Evolutionary conservation across 140 eudicot species (phyloP).

Genomic region (Erigeron philadelphicus): DNA sequence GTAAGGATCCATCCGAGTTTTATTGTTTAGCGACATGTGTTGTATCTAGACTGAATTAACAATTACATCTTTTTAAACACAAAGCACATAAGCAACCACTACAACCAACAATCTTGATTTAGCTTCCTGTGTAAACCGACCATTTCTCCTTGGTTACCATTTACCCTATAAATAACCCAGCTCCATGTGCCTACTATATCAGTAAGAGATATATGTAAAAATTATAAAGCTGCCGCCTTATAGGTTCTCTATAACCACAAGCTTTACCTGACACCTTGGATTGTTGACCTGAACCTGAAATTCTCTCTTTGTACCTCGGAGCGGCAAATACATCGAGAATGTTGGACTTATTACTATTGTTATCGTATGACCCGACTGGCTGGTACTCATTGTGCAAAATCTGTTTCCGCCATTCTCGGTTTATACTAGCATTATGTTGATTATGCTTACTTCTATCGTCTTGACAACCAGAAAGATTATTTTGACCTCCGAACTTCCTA

Average conservation of each 20-base stretch:
- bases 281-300: constrained; percentile 46
- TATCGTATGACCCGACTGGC: constrained; percentile 62
- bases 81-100: constrained; percentile 24
- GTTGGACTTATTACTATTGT: constrained; percentile 31
- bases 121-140: constrained; percentile 8
- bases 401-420: constrained; percentile 59
- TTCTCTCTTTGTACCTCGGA: constrained; percentile 54
- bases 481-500: constrained; percentile 51
- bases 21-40: too few species aligned
- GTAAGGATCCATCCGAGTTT: too few species aligned
- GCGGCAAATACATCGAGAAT: constrained; percentile 42
- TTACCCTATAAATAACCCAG: constrained; percentile 37
- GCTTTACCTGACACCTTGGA: constrained; percentile 32
- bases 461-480: constrained; percentile 40
- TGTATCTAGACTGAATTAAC: constrained; percentile 17
- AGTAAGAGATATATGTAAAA: constrained; percentile 1
- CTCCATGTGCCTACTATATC: constrained; percentile 24
- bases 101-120: constrained; percentile 17
- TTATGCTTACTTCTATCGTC: constrained; percentile 45
- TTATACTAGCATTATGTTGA: constrained; percentile 29
- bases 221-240: neutral
- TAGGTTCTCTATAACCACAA: constrained; percentile 7
- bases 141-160: constrained; percentile 20
- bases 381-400: constrained; percentile 74
- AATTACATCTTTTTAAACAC: constrained; percentile 25